Percentiles rank a stretch among this genome's conserved stretches.
Evolutionary conservation across 2,329 filamentous ascomycete species (phyloP).

Genomic region (Helotiales sp.): DNA sequence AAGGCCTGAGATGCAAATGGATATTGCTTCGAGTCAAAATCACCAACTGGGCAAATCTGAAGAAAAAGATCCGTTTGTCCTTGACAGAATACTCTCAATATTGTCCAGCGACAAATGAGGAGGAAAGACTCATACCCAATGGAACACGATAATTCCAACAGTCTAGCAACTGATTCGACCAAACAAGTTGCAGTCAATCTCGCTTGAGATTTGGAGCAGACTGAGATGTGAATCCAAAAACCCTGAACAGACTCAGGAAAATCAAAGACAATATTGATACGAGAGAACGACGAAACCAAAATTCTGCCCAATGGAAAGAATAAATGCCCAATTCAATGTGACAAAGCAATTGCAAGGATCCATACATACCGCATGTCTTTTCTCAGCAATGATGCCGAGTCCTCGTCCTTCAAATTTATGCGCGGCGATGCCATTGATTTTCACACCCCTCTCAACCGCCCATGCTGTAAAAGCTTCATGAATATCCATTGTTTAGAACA

Average conservation of each 20-base stretch:
- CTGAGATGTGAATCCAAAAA: not conserved
- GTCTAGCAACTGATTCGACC: not conserved
- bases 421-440: constrained; percentile 70
- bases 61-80: too few species aligned
- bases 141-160: too few species aligned
- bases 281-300: too few species aligned
- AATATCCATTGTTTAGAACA: constrained; percentile 37
- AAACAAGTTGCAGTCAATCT: not conserved
- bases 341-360: not conserved
- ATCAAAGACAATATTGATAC: too few species aligned
- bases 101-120: too few species aligned
- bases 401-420: constrained; percentile 73
- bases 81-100: too few species aligned
- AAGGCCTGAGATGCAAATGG: too few species aligned
- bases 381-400: constrained; percentile 76
- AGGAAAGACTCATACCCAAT: too few species aligned
- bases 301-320: too few species aligned
- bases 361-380: constrained; percentile 63
- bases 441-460: constrained; percentile 68
- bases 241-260: too few species aligned
- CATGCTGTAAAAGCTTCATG: constrained; percentile 66
- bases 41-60: too few species aligned
- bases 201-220: not conserved
- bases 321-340: not conserved
- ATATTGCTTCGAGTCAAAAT: too few species aligned